A percentile compares a stretch with the other conserved stretches of the same genome.
Evolutionary conservation across 1,284 basidiomycete species (phyloP).

Genomic region (Moesziomyces aphidis): DNA sequence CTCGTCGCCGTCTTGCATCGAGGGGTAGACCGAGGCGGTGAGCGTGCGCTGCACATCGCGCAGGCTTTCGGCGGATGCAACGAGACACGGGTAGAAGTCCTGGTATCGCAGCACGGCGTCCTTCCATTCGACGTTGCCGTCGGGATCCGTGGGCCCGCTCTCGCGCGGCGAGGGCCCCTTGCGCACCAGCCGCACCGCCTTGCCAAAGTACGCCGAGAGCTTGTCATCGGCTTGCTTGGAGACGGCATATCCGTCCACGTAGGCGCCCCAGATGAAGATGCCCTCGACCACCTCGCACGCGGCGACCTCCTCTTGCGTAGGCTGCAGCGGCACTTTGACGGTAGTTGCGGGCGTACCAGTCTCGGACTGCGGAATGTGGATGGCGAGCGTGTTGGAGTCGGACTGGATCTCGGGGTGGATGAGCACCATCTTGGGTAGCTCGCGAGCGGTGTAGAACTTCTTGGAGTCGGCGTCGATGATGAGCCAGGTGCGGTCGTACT

Average conservation of each 20-base stretch:
- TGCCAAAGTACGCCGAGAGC: slow-evolving; percentile 57
- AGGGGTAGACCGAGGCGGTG: slow-evolving; percentile 51
- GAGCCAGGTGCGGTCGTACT: slow-evolving; percentile 62
- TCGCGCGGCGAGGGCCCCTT: slow-evolving; percentile 50
- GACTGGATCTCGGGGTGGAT: slow-evolving; percentile 52
- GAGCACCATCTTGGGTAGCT: slow-evolving; percentile 60
- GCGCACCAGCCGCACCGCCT: slow-evolving; percentile 52
- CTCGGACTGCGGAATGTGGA: slow-evolving; percentile 54
- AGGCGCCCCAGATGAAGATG: slow-evolving; percentile 54
- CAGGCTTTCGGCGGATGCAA: slow-evolving; percentile 50
- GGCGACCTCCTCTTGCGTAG: slow-evolving; percentile 26
- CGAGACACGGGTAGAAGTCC: slow-evolving; percentile 59
- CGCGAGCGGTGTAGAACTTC: slow-evolving; percentile 60
- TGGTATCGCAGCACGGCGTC: slow-evolving; percentile 42
- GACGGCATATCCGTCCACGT: slow-evolving; percentile 59
- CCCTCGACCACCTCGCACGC: slow-evolving; percentile 51
- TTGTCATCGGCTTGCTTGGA: slow-evolving; percentile 54
- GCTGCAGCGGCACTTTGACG: slow-evolving; percentile 47
- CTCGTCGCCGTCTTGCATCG: neutral
- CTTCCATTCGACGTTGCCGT: slow-evolving; percentile 39
- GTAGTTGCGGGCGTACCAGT: slow-evolving; percentile 27
- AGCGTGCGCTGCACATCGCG: slow-evolving; percentile 55
- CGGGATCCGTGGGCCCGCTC: slow-evolving; percentile 35
- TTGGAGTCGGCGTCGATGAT: slow-evolving; percentile 55
- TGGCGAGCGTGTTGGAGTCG: slow-evolving; percentile 35